Conservation (phyloP, 495 filamentous ascomycete genomes). For the Zalerion maritima region DNA sequence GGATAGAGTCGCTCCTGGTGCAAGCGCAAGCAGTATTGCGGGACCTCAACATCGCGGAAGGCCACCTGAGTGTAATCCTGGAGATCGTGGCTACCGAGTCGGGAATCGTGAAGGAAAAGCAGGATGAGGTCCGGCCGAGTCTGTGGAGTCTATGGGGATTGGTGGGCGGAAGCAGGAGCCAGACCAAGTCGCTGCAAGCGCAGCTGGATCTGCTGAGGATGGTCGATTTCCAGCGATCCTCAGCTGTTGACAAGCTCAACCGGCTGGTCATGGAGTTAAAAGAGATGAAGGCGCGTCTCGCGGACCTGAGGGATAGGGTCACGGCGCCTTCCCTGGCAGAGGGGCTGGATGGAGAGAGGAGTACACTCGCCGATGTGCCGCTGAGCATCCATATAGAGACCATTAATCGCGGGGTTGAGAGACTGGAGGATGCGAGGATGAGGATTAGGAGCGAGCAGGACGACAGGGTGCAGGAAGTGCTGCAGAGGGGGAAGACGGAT, state of each 20-base stretch:
- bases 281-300: conserved; percentile 49
- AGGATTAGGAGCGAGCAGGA: conserved; percentile 42
- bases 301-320: conserved; percentile 52
- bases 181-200: conserved; percentile 37
- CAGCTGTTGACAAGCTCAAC: conserved; percentile 43
- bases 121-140: conserved; percentile 44
- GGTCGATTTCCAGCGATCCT: conserved; percentile 42
- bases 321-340: conserved; percentile 39
- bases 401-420: conserved; percentile 50
- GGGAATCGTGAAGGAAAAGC: conserved; percentile 28
- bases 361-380: conserved; percentile 30
- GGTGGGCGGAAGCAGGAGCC: conserved; percentile 45
- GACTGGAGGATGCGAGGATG: conserved; percentile 42
- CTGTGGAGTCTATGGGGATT: conserved; percentile 53
- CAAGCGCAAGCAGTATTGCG: conserved; percentile 47
- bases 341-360: conserved; percentile 18
- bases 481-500: conserved; percentile 27
- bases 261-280: conserved; percentile 48
- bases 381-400: conserved; percentile 54
- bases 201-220: conserved; percentile 43
- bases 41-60: conserved; percentile 45
- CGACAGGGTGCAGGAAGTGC: conserved; percentile 35
- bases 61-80: conserved; percentile 46
- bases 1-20: conserved; percentile 46
- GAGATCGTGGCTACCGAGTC: conserved; percentile 44